A percentile compares a stretch with the other conserved stretches of the same genome.
phyloP scores from a whole-genome alignment of 805 yeast genomes.

The Suhomyces vadensis region DNA sequence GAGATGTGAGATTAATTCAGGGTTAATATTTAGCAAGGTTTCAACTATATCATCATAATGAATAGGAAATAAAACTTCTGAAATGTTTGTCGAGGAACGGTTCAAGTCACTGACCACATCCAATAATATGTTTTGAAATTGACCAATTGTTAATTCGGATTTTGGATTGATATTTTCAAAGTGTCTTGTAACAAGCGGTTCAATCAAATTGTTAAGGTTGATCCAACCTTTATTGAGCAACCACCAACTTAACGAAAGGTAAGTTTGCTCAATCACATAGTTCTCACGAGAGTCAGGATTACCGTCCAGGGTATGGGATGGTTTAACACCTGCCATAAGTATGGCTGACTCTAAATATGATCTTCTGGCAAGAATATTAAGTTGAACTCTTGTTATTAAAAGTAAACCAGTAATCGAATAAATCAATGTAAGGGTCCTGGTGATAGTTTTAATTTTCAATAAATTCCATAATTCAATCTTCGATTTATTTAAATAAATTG shows the following conservation, averaged over 20 bases:
- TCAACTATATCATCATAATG: constrained; percentile 41
- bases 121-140: constrained; percentile 48
- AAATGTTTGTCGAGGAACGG: constrained; percentile 8
- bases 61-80: constrained; percentile 33
- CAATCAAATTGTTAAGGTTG: constrained; percentile 52
- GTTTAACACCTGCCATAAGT: constrained; percentile 54
- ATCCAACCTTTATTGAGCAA: constrained; percentile 83
- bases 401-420: constrained; percentile 70
- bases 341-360: constrained; percentile 81
- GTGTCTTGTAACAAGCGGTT: constrained; percentile 55
- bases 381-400: constrained; percentile 79
- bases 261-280: constrained; percentile 73
- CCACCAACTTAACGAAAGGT: constrained; percentile 92
- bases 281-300: constrained; percentile 29
- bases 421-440: constrained; percentile 69
- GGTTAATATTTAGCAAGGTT: constrained; percentile 51
- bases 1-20: constrained; percentile 39
- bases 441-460: constrained; percentile 69
- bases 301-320: constrained; percentile 1
- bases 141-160: constrained; percentile 63
- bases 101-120: constrained; percentile 16
- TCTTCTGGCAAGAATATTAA: constrained; percentile 84
- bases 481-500: constrained; percentile 28
- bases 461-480: constrained; percentile 75
- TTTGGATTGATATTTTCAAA: constrained; percentile 70